Conservation (phyloP, 371 early-diverging fungal genomes). For the Mucor mucedo region DNA sequence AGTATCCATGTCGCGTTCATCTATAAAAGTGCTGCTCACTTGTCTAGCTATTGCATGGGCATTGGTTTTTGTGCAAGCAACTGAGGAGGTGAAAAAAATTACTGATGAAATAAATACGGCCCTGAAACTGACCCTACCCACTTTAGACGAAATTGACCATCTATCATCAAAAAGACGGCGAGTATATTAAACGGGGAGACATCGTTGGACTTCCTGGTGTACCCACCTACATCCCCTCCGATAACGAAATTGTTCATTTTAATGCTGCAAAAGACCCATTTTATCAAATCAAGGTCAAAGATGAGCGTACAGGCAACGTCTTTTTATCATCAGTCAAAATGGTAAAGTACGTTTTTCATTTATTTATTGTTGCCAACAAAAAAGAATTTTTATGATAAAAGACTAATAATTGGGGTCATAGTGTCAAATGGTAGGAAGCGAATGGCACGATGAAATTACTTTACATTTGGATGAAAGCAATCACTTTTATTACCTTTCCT, state of each 20-base stretch:
- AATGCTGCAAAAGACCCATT: constrained; percentile 11
- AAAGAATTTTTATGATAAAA: neutral
- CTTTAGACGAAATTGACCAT: constrained; percentile 7
- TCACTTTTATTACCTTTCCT: constrained; percentile 30
- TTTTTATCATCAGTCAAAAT: constrained; percentile 26
- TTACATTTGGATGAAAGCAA: constrained; percentile 34
- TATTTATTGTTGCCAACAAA: neutral
- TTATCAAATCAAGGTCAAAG: constrained; percentile 36
- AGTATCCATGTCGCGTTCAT: constrained; percentile 16
- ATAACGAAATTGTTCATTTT: constrained; percentile 28
- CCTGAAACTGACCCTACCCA: neutral
- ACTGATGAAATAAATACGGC: too few relatives aligned
- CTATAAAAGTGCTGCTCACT: neutral
- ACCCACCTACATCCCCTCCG: constrained; percentile 26
- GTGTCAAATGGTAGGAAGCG: constrained; percentile 39
- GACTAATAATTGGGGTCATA: neutral
- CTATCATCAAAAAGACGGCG: constrained; percentile 31
- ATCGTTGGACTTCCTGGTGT: constrained; percentile 28
- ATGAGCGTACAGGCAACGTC: constrained; percentile 31
- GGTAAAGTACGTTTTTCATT: constrained; percentile 14
- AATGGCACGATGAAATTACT: constrained; percentile 35
- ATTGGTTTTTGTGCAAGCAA: constrained; percentile 3
- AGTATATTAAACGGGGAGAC: constrained; percentile 38
- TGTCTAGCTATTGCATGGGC: neutral
- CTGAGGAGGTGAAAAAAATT: constrained; percentile 1